Evolutionary conservation across 148 eudicot genomes (phyloP).

Genomic region (Rhododendron kiyosumense): DNA sequence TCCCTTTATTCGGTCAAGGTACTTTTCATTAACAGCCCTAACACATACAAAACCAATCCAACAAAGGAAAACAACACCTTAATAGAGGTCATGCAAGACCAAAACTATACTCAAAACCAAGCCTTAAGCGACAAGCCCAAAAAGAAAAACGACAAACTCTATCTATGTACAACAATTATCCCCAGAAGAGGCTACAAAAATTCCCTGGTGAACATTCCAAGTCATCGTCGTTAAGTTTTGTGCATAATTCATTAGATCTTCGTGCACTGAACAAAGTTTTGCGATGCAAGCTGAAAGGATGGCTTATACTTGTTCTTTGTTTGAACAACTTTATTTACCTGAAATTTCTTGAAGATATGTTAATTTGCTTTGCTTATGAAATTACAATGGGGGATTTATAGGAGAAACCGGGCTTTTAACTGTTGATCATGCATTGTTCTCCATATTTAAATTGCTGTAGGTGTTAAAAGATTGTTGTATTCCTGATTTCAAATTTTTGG

Average conservation of each 20-base stretch:
- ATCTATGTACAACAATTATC: too few species aligned
- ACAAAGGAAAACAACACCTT: too few species aligned
- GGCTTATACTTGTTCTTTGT: background rate
- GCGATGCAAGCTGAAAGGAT: background rate
- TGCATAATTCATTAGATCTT: too few species aligned
- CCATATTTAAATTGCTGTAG: background rate
- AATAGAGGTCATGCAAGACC: too few species aligned
- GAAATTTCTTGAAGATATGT: background rate
- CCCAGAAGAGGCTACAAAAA: too few species aligned
- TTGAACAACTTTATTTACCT: background rate
- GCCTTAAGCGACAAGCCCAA: too few species aligned
- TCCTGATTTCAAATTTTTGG: background rate
- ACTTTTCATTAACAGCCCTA: background rate
- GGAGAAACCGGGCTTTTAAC: background rate
- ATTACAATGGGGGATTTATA: background rate
- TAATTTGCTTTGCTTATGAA: background rate
- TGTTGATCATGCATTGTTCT: background rate
- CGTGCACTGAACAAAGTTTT: background rate
- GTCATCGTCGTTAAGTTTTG: too few species aligned
- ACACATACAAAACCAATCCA: too few species aligned
- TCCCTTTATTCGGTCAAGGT: too few species aligned
- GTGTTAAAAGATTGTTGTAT: background rate
- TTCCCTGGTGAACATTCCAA: too few species aligned
- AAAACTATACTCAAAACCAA: too few species aligned
- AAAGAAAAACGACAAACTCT: too few species aligned